phyloP scores from a whole-genome alignment of 2,329 filamentous ascomycete genomes.

The Apiospora saccharicola region DNA sequence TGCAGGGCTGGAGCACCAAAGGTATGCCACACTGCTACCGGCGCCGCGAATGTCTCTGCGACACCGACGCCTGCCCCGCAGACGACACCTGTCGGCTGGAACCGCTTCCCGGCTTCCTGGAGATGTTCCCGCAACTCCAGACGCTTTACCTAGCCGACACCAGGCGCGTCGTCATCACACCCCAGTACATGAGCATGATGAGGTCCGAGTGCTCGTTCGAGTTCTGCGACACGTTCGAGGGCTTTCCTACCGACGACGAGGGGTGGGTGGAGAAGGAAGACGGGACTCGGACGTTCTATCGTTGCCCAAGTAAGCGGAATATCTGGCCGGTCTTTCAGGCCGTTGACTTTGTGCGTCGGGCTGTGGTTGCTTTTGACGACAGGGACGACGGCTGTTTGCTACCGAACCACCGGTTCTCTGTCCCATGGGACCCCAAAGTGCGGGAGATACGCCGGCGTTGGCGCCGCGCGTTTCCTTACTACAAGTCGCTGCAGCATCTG shows the following conservation, averaged over 20 bases:
- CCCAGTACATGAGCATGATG: background rate
- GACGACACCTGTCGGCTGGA: background rate
- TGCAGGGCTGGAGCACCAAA: background rate
- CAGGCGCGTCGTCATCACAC: background rate
- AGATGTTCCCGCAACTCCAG: background rate
- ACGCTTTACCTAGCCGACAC: background rate
- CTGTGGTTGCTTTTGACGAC: background rate
- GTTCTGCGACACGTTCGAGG: background rate
- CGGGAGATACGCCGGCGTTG: background rate
- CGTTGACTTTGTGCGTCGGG: background rate
- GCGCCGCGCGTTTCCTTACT: background rate
- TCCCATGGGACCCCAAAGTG: background rate
- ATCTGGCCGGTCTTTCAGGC: background rate
- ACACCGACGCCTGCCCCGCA: background rate
- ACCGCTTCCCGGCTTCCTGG: background rate
- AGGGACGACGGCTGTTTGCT: background rate
- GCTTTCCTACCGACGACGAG: too few species aligned
- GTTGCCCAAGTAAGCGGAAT: background rate
- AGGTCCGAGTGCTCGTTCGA: background rate
- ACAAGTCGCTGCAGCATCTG: background rate
- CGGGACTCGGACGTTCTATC: background rate
- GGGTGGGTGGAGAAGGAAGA: background rate
- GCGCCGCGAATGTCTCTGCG: background rate
- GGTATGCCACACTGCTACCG: background rate
- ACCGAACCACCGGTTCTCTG: background rate